phyloP scores from a whole-genome alignment of 495 filamentous ascomycete species.

The Penicillium egyptiacum region DNA sequence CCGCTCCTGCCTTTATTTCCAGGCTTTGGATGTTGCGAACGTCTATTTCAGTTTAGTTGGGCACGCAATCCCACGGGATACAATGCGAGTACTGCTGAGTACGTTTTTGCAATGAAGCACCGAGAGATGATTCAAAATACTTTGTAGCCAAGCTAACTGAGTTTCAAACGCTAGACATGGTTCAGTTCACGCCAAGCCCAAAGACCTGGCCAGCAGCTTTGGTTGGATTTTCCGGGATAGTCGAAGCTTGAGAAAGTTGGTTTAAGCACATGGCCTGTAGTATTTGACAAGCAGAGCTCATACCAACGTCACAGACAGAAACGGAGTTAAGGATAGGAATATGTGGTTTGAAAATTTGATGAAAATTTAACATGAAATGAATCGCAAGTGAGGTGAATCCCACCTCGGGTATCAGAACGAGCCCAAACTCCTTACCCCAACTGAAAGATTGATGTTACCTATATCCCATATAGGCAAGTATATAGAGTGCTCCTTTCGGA shows the following conservation, averaged over 20 bases:
- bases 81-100: background rate
- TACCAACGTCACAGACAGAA: background rate
- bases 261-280: too few relatives aligned
- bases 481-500: background rate
- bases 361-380: background rate
- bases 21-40: background rate
- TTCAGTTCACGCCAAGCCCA: too few relatives aligned
- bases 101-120: background rate
- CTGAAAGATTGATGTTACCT: background rate
- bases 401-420: conserved; percentile 7
- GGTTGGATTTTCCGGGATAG: too few relatives aligned
- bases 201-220: too few relatives aligned
- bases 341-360: background rate
- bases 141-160: background rate
- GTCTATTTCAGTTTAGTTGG: background rate
- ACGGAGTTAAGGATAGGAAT: background rate
- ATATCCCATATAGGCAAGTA: background rate
- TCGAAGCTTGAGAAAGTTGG: too few relatives aligned
- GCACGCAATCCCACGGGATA: background rate
- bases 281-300: background rate
- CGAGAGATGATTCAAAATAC: background rate
- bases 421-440: background rate
- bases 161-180: background rate
- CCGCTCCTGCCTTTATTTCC: background rate
- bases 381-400: conserved; percentile 1